A percentile compares a stretch with the other conserved stretches of the same genome.
Evolutionary conservation across 768 basidiomycete genomes (phyloP).

Genomic region (Botryobasidium botryosum): DNA sequence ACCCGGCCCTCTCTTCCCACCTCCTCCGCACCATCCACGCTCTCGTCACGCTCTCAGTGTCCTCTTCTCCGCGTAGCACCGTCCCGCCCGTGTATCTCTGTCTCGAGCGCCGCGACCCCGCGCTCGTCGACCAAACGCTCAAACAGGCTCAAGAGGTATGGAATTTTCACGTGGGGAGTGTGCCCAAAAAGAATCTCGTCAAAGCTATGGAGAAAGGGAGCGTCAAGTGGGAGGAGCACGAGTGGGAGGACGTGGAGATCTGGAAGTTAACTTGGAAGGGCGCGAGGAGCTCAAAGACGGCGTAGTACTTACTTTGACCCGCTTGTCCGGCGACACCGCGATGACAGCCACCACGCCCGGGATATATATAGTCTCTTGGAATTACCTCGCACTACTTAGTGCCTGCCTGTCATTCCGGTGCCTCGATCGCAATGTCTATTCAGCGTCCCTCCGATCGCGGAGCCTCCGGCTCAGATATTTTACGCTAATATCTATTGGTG

Average conservation of each 20-base stretch:
- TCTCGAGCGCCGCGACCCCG: conserved; percentile 63
- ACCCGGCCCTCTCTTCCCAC: conserved; percentile 39
- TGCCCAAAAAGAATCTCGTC: conserved; percentile 40
- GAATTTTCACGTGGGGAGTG: conserved; percentile 39
- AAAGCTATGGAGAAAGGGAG: conserved; percentile 44
- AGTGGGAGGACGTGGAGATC: conserved; percentile 72
- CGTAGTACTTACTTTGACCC: too few relatives aligned
- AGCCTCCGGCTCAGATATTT: too few relatives aligned
- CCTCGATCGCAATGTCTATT: too few relatives aligned
- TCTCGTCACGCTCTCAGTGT: conserved; percentile 26
- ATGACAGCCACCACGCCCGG: too few relatives aligned
- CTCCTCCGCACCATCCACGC: conserved; percentile 50
- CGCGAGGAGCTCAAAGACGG: too few relatives aligned
- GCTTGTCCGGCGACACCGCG: too few relatives aligned
- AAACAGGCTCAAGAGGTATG: conserved; percentile 35
- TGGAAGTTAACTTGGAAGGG: conserved; percentile 48
- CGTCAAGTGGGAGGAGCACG: conserved; percentile 41
- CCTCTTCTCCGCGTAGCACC: background rate
- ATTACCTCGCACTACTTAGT: too few relatives aligned
- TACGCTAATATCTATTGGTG: too few relatives aligned
- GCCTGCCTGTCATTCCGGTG: too few relatives aligned
- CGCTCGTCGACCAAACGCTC: conserved; percentile 41
- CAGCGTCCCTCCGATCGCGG: too few relatives aligned
- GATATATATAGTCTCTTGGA: too few relatives aligned
- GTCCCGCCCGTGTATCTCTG: conserved; percentile 42